Evolutionary conservation across 306 rosid genomes (phyloP), one percentile per base, ranked within the genome.

Genomic region (Hylodesmum podocarpum): DNA sequence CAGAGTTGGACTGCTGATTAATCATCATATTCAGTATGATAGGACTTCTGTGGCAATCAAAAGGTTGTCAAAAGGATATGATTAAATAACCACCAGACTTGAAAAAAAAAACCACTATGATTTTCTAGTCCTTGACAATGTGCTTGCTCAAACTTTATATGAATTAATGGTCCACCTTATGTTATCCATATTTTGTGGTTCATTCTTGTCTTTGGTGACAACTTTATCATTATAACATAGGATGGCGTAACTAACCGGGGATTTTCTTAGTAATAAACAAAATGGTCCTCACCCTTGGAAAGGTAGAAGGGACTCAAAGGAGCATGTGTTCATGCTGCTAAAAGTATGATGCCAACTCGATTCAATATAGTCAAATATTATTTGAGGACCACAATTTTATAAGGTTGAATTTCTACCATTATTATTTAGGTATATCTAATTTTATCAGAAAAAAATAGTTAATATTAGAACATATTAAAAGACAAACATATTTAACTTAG

Each of bases 1-100:
- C 99, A 92, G 92, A 95, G 99, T 78, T 95, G 99, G 99, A 92
- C 99, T 54, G 99, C 99, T 73, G 99, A 95, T 84, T 95, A 88
- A 81, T 75, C 31, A 51, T 50, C 37, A 18, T 43, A 29, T 2
- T n/a, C n/a, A 6, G 33, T 5, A 24, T 67, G 39, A 58, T 14
- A 28, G 58, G 82, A 66, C 61, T 34, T 77, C 66, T 53, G 29
- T 41, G 70, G 77, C 79, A 64, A 86, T 66, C 24, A 71, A 81
- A 88, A 70, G 80, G 73, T 76, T 74, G 80, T 80, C 72, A 62
- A 63, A 74, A 80, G 70, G 75, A 66, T 86, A 55, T 84, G 81
- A 88, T 87, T 87, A 78, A 87, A 76, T 91, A 78, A 87, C 85
- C 63, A 49, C 58, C 59, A 73, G 80, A 80, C 82, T 80, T 84